Percentiles rank a stretch among this genome's conserved stretches.
Conservation (phyloP, 23 red algal species). For the Cyanidium caldarium region DNA sequence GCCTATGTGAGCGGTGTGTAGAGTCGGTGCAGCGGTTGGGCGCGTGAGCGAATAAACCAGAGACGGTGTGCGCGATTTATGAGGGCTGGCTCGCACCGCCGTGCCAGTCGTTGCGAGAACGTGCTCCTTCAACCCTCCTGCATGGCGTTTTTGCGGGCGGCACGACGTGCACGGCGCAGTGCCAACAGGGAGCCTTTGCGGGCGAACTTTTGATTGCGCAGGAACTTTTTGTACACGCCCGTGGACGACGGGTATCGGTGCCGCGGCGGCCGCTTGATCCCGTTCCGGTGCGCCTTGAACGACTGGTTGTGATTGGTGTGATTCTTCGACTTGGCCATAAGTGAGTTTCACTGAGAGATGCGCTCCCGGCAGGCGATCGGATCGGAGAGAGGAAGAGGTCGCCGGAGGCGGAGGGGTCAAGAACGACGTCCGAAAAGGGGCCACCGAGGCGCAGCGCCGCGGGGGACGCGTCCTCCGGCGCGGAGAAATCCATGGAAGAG, state of each 20-base stretch:
- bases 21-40: constrained; percentile 31
- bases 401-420: no score
- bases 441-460: no score
- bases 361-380: no score
- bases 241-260: constrained; percentile 29
- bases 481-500: no score
- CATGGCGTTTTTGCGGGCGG: background rate
- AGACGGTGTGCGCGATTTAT: no score
- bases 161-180: background rate
- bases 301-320: constrained; percentile 87
- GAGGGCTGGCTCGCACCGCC: no score
- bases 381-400: no score
- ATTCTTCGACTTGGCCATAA: constrained; percentile 95
- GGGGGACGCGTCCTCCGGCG: no score
- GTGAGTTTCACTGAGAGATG: background rate
- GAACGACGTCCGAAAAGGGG: no score
- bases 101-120: no score
- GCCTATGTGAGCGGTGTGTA: constrained; percentile 30
- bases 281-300: constrained; percentile 64
- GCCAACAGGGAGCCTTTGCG: constrained; percentile 45
- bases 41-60: no score
- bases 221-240: constrained; percentile 79
- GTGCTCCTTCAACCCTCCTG: no score
- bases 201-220: constrained; percentile 78
- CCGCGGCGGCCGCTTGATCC: constrained; percentile 69